Evolutionary conservation across 129 eudicot genomes (phyloP), one percentile per base, ranked within the genome.

Genomic region (Gnaphalium uliginosum): DNA sequence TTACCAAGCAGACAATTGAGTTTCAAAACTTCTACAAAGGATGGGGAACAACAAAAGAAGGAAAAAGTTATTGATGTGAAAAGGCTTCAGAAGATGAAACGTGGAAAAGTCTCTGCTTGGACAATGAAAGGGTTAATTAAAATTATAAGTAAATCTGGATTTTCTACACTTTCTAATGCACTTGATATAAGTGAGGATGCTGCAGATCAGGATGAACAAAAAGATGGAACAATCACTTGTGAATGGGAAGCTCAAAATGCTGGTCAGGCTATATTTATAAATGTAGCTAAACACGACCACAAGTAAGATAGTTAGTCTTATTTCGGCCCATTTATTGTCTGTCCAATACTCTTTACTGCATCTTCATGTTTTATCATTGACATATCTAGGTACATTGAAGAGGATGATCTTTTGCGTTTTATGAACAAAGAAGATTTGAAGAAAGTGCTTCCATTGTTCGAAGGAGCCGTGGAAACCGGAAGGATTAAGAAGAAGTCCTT

Each of bases 71-170:
- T 90, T 57, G 72, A 90, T 69, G 87, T 93, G 68, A 85, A 90
- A 71, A 93, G 87, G 74, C 97, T 93, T 32, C 82, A 84, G 57
- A 85, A 81, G 46, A 77, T 85, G 62, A 89, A 79, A 68, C 83
- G 84, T 58, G 82, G 66, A 71, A 90, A 84, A 66, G 86, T 93
- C 9, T 93, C 96, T 37, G 93, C 96, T 17, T 88, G 96, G 96
- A 85, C 93, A 26, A 90, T 93, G 89, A 85, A 81, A 64, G 93
- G 96, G 79, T 79, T 93, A 30, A 85, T 90, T 37, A 82, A 87
- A 39, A 78, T 88, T 32, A 67, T 88, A 30, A 76, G 86, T 26
- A 85, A 73, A 39, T 77, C 93, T 13, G 85, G 88, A 2, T 62
- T 86, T 65, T 78, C 87, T 13, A 86, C 96, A 35, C 84, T 90